Percentiles rank a stretch among this genome's conserved stretches.
Conservation (phyloP, 257 asterid species). For the Thymus mandschuricus region DNA sequence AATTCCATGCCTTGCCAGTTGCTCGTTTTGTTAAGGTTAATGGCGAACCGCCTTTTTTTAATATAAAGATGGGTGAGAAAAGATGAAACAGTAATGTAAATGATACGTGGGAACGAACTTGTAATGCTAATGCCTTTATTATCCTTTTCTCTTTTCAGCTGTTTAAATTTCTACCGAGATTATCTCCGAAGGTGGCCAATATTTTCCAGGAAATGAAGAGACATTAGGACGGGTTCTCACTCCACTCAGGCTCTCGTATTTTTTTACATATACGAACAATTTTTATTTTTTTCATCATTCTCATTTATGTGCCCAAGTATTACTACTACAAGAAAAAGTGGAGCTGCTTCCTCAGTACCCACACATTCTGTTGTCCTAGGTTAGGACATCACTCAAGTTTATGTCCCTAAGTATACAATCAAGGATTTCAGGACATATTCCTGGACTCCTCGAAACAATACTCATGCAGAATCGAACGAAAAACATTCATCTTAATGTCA, state of each 20-base stretch:
- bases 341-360: conserved; percentile 14
- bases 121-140: conserved; percentile 8
- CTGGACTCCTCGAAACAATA: conserved; percentile 4
- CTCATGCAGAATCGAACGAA: conserved; percentile 4
- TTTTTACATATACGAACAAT: conserved; percentile 32
- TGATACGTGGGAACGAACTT: background rate
- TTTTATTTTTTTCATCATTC: conserved; percentile 6
- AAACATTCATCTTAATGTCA: conserved; percentile 1
- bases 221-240: conserved; percentile 53
- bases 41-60: background rate
- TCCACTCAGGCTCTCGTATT: conserved; percentile 24
- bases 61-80: background rate
- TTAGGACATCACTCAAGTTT: conserved; percentile 7
- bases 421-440: background rate
- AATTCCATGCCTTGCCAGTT: conserved; percentile 1
- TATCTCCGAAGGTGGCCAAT: conserved; percentile 76
- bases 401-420: conserved; percentile 7
- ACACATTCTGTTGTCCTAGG: conserved; percentile 16
- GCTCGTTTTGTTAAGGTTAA: background rate
- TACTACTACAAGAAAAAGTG: conserved; percentile 1
- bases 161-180: conserved; percentile 77
- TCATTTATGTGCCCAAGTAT: conserved; percentile 21
- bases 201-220: conserved; percentile 87
- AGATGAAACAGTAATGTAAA: background rate
- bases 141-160: conserved; percentile 46